Evolutionary conservation across 2,329 filamentous ascomycete species (phyloP), one percentile per base, ranked within the genome.

Genomic region (Aaosphaeria arxii): DNA sequence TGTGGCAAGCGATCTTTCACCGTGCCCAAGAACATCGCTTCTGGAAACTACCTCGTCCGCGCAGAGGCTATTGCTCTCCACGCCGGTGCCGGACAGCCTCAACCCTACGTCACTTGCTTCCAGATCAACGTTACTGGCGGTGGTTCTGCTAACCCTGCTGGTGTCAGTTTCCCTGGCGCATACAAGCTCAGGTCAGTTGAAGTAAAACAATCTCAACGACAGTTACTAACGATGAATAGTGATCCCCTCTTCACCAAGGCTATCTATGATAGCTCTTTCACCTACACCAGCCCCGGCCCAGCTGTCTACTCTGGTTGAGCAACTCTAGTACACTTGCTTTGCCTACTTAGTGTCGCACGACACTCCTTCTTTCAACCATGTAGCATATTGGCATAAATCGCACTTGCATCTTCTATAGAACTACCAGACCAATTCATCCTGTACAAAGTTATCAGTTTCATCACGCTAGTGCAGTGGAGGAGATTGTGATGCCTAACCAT

Each of bases 121-220:
- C 66, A 71, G 58, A 64, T 71, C 45, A 70, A 64, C 57, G 67
- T 71, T 9, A 67, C 59, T 1, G 61, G 61, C 6, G 64, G 64
- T 6, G 67, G 67, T 11, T 62, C 55, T 43, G 66, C 66, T 5
- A 69, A 46, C 30, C 66, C 66, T 0, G 30, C 53, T 35, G 66
- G 66, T 49, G 66, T 70, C 17, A 54, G 49, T 6, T 70, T 70
- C 56, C 66, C 66, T 13, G 66, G 65, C 32, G 66, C 48, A 3
- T 70, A 70, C 48, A 68, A 66, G 58, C 40, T 50, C 17, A 62
- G 42, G 59, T 59, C 45, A 43, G 51, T 44, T 9, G 3, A 2
- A 24, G 17, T 24, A 3, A 24, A 24, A 24, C 3, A 24, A 24
- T 13, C 9, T 24, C 28, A 39, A 28, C 35, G 36, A 5, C 28